Conservation (phyloP, 805 yeast species). For the Candida tallmaniae region DNA sequence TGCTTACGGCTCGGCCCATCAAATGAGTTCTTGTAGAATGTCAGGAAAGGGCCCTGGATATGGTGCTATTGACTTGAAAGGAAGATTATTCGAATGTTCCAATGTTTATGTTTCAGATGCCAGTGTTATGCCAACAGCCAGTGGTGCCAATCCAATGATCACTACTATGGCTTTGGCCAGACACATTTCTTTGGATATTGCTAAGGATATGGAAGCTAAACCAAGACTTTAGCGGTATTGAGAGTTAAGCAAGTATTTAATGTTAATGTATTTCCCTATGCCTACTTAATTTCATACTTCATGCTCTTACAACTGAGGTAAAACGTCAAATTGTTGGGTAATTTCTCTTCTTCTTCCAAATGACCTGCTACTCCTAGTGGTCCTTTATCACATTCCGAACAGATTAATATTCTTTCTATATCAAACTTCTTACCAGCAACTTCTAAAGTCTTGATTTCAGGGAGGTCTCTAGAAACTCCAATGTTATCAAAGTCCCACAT, state of each 20-base stretch:
- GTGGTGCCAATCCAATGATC: slow-evolving; percentile 54
- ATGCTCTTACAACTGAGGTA: slow-evolving; percentile 46
- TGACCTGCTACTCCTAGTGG: slow-evolving; percentile 66
- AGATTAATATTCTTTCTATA: slow-evolving; percentile 53
- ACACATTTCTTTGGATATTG: slow-evolving; percentile 35
- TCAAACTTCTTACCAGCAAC: slow-evolving; percentile 15
- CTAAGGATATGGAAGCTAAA: slow-evolving; percentile 24
- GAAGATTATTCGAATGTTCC: slow-evolving; percentile 44
- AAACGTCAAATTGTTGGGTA: slow-evolving; percentile 33
- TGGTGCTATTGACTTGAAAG: slow-evolving; percentile 42
- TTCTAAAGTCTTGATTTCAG: slow-evolving; percentile 19
- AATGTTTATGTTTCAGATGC: slow-evolving; percentile 49
- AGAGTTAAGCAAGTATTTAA: too few species aligned
- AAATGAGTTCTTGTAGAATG: slow-evolving; percentile 50
- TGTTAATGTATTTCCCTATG: not conserved
- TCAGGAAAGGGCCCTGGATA: slow-evolving; percentile 40
- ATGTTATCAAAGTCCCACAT: slow-evolving; percentile 80
- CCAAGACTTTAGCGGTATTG: slow-evolving; percentile 18
- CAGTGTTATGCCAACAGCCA: slow-evolving; percentile 47
- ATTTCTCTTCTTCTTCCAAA: slow-evolving; percentile 24
- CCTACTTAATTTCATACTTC: slow-evolving; percentile 18
- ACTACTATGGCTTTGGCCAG: slow-evolving; percentile 45
- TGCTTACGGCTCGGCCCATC: slow-evolving; percentile 47
- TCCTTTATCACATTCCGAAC: slow-evolving; percentile 77
- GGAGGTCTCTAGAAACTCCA: slow-evolving; percentile 57